phyloP scores from a whole-genome alignment of 352 stramenopile species.

The Plasmopara muralis region DNA sequence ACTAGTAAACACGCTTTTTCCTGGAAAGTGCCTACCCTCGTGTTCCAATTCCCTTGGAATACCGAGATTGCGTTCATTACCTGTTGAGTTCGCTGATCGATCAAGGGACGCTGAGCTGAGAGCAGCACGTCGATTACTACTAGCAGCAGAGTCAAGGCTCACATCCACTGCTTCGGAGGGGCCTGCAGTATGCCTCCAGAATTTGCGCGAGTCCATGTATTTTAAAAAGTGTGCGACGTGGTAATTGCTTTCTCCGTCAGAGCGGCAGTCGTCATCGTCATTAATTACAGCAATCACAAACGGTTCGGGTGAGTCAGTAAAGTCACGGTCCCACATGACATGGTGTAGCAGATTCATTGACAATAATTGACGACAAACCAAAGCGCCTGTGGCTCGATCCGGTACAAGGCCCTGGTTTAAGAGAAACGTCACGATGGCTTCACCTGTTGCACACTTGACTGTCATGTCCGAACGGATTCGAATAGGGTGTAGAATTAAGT shows the following conservation, averaged over 20 bases:
- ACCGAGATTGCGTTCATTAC: conserved; percentile 11
- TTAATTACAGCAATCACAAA: conserved; percentile 61
- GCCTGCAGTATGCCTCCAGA: conserved; percentile 68
- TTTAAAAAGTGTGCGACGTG: conserved; percentile 71
- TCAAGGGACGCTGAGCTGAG: conserved; percentile 12
- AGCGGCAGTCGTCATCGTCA: conserved; percentile 22
- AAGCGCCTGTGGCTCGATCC: conserved; percentile 45
- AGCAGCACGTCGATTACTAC: conserved; percentile 17
- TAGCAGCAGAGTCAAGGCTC: conserved; percentile 23
- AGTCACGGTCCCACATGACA: conserved; percentile 80
- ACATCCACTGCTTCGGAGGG: conserved; percentile 9
- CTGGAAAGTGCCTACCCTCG: conserved; percentile 17
- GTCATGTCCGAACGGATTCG: conserved; percentile 59
- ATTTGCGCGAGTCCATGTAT: conserved; percentile 75
- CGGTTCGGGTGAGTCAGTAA: conserved; percentile 67
- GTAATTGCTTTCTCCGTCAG: conserved; percentile 31
- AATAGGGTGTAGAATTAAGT: conserved; percentile 49
- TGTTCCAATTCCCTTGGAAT: conserved; percentile 12
- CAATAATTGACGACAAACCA: conserved; percentile 53
- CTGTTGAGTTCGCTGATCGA: conserved; percentile 19
- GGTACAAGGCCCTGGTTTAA: conserved; percentile 41
- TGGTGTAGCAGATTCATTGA: conserved; percentile 83
- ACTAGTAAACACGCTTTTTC: conserved; percentile 12
- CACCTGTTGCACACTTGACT: conserved; percentile 56
- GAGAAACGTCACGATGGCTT: conserved; percentile 67